phyloP scores from a whole-genome alignment of 345 rosid genomes.

The Moringa oleifera region DNA sequence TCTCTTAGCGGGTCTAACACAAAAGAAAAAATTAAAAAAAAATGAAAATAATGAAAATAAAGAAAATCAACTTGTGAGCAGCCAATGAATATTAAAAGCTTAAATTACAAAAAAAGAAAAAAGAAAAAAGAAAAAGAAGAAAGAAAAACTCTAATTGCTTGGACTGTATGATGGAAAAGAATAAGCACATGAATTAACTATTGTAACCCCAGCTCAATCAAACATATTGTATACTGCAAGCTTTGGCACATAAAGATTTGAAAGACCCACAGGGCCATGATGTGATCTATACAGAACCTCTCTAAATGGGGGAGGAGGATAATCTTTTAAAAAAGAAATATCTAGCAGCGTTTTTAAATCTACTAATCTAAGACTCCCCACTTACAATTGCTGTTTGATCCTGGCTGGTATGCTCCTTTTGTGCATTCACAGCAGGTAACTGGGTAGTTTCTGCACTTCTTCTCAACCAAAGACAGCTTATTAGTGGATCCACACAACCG shows the following conservation, averaged over 20 bases:
- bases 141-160: too few species aligned
- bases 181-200: too few species aligned
- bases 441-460: slow-evolving; percentile 7
- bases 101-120: too few species aligned
- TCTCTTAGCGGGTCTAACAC: too few species aligned
- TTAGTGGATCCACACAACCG: slow-evolving; percentile 10
- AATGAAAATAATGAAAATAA: too few species aligned
- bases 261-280: slow-evolving; percentile 3
- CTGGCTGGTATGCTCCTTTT: background rate
- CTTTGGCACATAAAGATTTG: background rate
- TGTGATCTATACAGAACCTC: slow-evolving; percentile 21
- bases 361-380: slow-evolving; percentile 17
- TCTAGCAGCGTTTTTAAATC: background rate
- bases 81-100: too few species aligned
- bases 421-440: slow-evolving; percentile 12
- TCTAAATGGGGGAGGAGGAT: slow-evolving; percentile 22
- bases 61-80: too few species aligned
- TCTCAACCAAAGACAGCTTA: slow-evolving; percentile 19
- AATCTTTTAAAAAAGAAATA: background rate
- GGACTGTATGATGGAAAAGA: too few species aligned
- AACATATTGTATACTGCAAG: too few species aligned
- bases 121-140: too few species aligned
- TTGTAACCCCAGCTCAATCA: too few species aligned
- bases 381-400: slow-evolving; percentile 17
- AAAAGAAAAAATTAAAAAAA: too few species aligned